Percentiles rank a stretch among this genome's conserved stretches.
Conservation (phyloP, 371 early-diverging fungal species). For the Umbelopsis sp. region DNA sequence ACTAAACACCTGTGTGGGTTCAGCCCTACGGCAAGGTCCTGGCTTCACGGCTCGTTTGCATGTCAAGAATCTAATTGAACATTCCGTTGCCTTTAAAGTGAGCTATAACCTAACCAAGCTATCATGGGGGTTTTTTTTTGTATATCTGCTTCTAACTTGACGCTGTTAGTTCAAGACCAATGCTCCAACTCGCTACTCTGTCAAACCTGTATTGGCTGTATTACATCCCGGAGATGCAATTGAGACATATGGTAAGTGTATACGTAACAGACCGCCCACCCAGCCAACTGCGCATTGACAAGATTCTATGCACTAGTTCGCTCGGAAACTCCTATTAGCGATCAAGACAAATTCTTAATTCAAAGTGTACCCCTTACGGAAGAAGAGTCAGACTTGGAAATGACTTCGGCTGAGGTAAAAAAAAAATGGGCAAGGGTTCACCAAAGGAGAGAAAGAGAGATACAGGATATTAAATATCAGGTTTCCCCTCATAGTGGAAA, state of each 20-base stretch:
- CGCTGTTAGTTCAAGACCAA: constrained; percentile 60
- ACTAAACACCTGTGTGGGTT: background rate
- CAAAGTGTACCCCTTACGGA: constrained; percentile 36
- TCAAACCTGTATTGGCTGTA: constrained; percentile 60
- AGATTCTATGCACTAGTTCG: constrained; percentile 4
- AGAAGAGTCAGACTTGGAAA: constrained; percentile 30
- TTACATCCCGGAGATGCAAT: constrained; percentile 47
- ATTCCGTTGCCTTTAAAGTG: constrained; percentile 5
- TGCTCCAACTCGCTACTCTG: constrained; percentile 61
- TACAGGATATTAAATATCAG: background rate
- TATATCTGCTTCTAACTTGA: background rate
- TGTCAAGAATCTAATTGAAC: constrained; percentile 13
- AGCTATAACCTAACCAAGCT: background rate
- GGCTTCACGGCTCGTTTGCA: constrained; percentile 13
- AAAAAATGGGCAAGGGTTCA: background rate
- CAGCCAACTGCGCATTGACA: background rate
- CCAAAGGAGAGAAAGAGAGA: too few species aligned
- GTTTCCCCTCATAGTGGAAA: constrained; percentile 44
- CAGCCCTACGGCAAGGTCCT: constrained; percentile 9
- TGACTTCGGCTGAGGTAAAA: constrained; percentile 16
- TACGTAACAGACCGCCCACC: background rate
- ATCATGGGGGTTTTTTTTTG: too few species aligned
- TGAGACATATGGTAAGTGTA: constrained; percentile 55
- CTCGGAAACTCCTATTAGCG: background rate
- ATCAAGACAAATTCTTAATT: constrained; percentile 39